Base-by-base conservation (phyloP, 2,329 filamentous ascomycete species). In the Apiospora kogelbergensis region DNA sequence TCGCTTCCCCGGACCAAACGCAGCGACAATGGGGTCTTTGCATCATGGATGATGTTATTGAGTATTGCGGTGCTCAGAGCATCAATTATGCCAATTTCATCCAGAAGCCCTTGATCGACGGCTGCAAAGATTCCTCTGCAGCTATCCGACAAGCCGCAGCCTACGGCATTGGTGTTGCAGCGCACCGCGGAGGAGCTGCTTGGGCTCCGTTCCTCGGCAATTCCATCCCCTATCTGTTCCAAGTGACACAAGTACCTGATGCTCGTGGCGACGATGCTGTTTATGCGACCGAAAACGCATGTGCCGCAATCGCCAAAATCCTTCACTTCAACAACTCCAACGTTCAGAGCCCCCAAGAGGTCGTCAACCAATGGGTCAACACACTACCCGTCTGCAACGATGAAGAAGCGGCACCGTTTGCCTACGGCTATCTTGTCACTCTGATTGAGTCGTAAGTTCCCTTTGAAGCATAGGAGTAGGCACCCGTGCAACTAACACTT, bases 1-100 rank as follows among this genome's bases (percentile, higher is more conserved):
- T 97, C 72, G 88, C 88, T 53, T 96, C 93, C 69, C 76, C 82
- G 3, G 96, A 99, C 78, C 88, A 94, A 0, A 98, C 95, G 22
- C 95, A 98, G 80, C 90, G 96, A 68, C 96, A 99, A 79, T 99
- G 96, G 96, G 95, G 94, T n/a, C 88, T 99, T 67, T 99, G 96
- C 84, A 98, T 99, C 74, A 94, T 98, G 86, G 96, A 99, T 77
- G 96, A 99, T 79, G 95, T 99, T 44, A 88, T 99, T 44, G 96
- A 99, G 80, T 99, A 98, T 84, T 98, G 95, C 78, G 95, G 95
- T 0, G 88, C 91, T 0, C 91, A 97, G 74, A 97, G 93, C 75
- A 95, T 92, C 84, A 90, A 91, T 73, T 99, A 97, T 79, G 91
- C 91, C 76, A 89, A 91, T 74, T 91, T 95, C 77, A 97, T 99